Base-by-base conservation (phyloP, 257 asterid genomes). In the Nicotiana benthamiana region DNA sequence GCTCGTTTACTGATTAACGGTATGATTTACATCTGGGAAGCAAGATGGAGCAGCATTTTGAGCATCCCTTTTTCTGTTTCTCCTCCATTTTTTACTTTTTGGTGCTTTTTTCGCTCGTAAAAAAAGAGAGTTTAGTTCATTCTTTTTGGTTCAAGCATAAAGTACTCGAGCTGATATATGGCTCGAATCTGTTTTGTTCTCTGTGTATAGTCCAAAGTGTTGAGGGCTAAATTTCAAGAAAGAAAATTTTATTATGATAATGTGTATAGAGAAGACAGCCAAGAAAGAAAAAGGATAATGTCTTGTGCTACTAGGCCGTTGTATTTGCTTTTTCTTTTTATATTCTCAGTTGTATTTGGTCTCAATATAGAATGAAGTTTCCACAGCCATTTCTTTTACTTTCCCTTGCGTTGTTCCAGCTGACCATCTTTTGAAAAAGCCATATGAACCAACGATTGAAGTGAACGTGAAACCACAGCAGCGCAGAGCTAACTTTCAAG, bases 111-210 rank as follows among this genome's bases (percentile, higher is more conserved):
- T 75, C 89, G 66, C 89, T 87, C 86, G 86, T 77, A 86, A 80
- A 86, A 86, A 87, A 84, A 56, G 81, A 80, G 57, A 17, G 20
- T 18, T 80, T 51, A 7, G 80, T 86, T 61, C 54, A 81, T 83
- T 77, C 89, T 88, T 92, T 89, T 84, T 88, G 86, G 94, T 89
- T 83, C 81, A 77, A 87, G 83, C 87, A 85, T 83, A 86, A 89
- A 86, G 75, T 87, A 43, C 48, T 77, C 86, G 82, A 88, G 87
- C 89, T 84, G 67, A 22, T 40, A 40, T 9, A 9, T 43, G 80
- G 56, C 84, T 91, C 88, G 89, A 87, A 82, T 87, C 78, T 74
- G 86, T 59, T 78, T 83, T 85, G 83, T 83, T 87, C 68, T 79
- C 16, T 74, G 16, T 86, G 83, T 87, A 89, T 87, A 86, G 81